phyloP scores from a whole-genome alignment of 106 monocot species.

The Chionographis japonica region DNA sequence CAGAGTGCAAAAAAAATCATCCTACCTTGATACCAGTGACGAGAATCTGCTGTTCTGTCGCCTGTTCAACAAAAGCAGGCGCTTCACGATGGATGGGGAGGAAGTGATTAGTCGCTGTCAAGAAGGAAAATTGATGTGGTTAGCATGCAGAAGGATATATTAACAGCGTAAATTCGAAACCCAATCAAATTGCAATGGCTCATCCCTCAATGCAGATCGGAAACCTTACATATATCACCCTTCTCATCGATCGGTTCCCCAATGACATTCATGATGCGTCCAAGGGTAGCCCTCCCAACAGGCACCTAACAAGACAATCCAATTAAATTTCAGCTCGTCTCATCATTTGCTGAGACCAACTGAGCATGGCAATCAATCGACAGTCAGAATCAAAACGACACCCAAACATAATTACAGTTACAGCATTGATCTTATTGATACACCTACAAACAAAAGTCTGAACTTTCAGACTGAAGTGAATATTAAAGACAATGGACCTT shows the following conservation, averaged over 20 bases:
- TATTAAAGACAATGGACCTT: too few relatives aligned
- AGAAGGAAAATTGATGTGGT: background rate
- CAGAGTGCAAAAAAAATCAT: background rate
- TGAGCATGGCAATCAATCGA: background rate
- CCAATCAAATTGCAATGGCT: background rate
- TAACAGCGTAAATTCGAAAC: background rate
- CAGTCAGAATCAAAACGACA: background rate
- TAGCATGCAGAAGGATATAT: background rate
- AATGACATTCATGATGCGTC: conserved; percentile 74
- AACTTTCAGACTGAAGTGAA: too few relatives aligned
- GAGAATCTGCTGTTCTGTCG: conserved; percentile 73
- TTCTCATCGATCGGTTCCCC: conserved; percentile 73
- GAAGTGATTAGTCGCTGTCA: conserved; percentile 52
- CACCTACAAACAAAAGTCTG: too few relatives aligned
- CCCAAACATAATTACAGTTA: too few relatives aligned
- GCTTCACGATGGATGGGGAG: conserved; percentile 78
- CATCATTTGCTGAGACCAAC: background rate
- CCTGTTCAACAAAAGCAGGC: conserved; percentile 72
- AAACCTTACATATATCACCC: conserved; percentile 61
- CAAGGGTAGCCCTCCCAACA: conserved; percentile 72
- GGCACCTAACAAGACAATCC: conserved; percentile 39
- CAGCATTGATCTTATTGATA: too few relatives aligned
- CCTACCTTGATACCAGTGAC: conserved; percentile 70
- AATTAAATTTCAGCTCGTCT: background rate
- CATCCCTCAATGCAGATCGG: too few relatives aligned